Evolutionary conservation across 257 asterid species (phyloP), one percentile per base, ranked within the genome.

Genomic region (Gentiana straminea): DNA sequence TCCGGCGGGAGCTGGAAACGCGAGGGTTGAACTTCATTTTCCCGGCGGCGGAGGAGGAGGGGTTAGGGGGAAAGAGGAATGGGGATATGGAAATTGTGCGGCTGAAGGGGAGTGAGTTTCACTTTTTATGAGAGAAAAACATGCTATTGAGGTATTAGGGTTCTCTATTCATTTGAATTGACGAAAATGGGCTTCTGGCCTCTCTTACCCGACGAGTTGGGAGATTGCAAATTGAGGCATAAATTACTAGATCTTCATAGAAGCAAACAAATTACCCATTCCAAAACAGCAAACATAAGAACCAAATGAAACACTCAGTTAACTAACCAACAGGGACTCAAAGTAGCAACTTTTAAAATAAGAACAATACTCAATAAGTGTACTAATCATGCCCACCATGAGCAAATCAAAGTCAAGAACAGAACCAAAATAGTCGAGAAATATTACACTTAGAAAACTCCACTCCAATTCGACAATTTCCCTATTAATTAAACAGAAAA

Each of bases 21-120:
- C 77, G 63, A 13, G 73, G 73, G 4, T 62, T 72, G 60, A 57
- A 72, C 73, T 72, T 72, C 73, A 72, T 72, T 33, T 33, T 68
- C 32, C 13, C 33, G 1, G 53, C 34, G 0, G 15, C 52, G 32
- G 46, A 8, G 15, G 8, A 39, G 38, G 46, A 39, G 37, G 32
- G 9, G 51, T n/a, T n/a, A n/a, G n/a, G n/a, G n/a, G n/a, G 36
- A 41, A 6, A 15, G 4, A 3, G 24, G 47, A 45, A 55, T 3
- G 8, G 36, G 9, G 3, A n/a, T n/a, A n/a, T n/a, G n/a, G n/a
- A n/a, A n/a, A 12, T 34, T 37, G 7, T 35, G n/a, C 59, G 39
- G 55, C 32, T 15, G 33, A 8, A 8, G 34, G 63, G 24, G 5
- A 9, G 8, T n/a, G 35, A 47, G 4, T 24, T 13, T n/a, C n/a